A percentile compares a stretch with the other conserved stretches of the same genome.
phyloP scores from a whole-genome alignment of 345 rosid genomes.

The Salix viminalis region DNA sequence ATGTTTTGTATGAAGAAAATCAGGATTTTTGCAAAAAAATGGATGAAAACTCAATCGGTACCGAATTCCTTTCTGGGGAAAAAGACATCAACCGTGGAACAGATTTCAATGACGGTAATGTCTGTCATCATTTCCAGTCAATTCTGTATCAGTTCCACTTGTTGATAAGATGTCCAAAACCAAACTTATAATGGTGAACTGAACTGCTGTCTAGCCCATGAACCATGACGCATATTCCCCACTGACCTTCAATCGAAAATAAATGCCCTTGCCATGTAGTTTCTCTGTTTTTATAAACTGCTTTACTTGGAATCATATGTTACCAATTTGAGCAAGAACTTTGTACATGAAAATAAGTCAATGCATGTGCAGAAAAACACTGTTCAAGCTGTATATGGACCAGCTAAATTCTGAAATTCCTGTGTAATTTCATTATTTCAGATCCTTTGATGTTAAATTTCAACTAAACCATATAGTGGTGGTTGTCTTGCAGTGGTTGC shows the following conservation, averaged over 20 bases:
- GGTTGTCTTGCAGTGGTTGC: conserved; percentile 5
- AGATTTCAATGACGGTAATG: conserved; percentile 41
- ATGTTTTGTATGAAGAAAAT: conserved; percentile 17
- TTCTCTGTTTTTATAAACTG: background rate
- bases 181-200: background rate
- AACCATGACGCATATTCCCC: background rate
- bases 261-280: too few relatives aligned
- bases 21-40: conserved; percentile 17
- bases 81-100: conserved; percentile 18
- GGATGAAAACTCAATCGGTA: conserved; percentile 18
- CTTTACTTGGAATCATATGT: background rate
- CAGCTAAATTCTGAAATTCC: conserved; percentile 1
- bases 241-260: background rate
- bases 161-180: background rate
- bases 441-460: background rate
- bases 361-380: background rate
- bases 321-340: background rate
- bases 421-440: background rate
- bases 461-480: background rate
- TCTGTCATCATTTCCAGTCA: background rate
- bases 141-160: background rate
- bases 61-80: conserved; percentile 15
- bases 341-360: conserved; percentile 1
- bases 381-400: background rate
- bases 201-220: background rate